A percentile compares a stretch with the other conserved stretches of the same genome.
These are phyloP conservation scores for Didymella exigua DNA, from an alignment of 2,329 filamentous ascomycete genomes.

Conservation along the genomic window DNA sequence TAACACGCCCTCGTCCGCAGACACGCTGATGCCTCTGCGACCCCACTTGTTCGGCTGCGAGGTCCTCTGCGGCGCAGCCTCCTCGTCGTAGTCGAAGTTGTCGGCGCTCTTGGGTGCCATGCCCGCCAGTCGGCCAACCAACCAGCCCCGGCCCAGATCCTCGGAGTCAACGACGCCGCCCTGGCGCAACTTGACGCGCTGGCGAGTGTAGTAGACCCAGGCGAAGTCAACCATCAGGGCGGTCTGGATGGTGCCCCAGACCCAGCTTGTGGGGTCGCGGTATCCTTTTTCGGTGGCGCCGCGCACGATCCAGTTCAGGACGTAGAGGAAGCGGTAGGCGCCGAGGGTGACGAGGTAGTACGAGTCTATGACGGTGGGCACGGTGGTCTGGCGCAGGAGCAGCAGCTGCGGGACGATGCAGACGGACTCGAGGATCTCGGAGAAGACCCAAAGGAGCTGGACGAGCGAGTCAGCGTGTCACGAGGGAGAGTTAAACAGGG, in stretches of 20 bases:
- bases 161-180: slow-evolving; percentile 90
- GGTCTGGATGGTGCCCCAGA: slow-evolving; percentile 89
- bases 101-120: slow-evolving; percentile 56
- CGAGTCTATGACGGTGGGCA: slow-evolving; percentile 95
- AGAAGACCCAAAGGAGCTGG: slow-evolving; percentile 85
- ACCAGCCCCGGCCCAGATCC: slow-evolving; percentile 83
- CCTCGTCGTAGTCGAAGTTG: slow-evolving; percentile 58
- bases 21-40: slow-evolving; percentile 63
- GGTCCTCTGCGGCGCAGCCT: slow-evolving; percentile 54
- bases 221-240: slow-evolving; percentile 91
- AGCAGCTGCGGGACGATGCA: slow-evolving; percentile 90
- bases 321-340: slow-evolving; percentile 85
- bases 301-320: slow-evolving; percentile 86
- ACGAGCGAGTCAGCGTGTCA: no score
- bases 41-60: slow-evolving; percentile 59
- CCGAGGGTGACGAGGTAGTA: slow-evolving; percentile 90
- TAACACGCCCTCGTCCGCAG: slow-evolving; percentile 61
- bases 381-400: slow-evolving; percentile 89
- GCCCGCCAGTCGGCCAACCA: slow-evolving; percentile 79
- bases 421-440: slow-evolving; percentile 87
- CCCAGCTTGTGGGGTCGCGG: slow-evolving; percentile 74
- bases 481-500: no score
- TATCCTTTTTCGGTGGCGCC: slow-evolving; percentile 61
- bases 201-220: slow-evolving; percentile 94
- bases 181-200: slow-evolving; percentile 88